Evolutionary conservation across 345 rosid genomes (phyloP), one percentile per base, ranked within the genome.

Genomic region (Linum tenue): DNA sequence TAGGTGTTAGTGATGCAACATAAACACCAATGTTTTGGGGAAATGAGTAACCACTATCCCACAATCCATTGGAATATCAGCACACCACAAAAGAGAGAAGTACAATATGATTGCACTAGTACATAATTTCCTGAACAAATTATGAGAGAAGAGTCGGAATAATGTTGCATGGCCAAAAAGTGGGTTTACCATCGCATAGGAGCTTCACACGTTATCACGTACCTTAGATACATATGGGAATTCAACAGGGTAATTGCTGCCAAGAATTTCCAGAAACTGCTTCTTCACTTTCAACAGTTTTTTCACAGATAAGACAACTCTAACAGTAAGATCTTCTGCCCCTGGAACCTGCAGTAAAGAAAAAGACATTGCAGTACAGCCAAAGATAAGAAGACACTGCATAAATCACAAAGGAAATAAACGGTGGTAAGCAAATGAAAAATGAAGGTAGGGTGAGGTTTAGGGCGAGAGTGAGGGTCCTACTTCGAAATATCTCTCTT

Each of bases 151-250:
- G 31, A 22, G 31, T 22, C 31, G 31, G 31, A 22, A 22, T 22
- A 22, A 22, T 22, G 31, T 22, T 22, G 31, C 31, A 22, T 22
- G 31, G 31, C 31, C 31, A 22, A 22, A 22, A 22, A 22, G 44
- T 11, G 58, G 66, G 57, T 50, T 16, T 44, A 57, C 31, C 40
- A 22, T 2, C 48, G n/a, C 35, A 69, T 12, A 65, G 60, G 62
- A 3, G 10, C 48, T 66, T 59, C 59, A 65, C 60, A 65, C 48
- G 31, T 61, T 59, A 65, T 4, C 44, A 48, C 78, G 69, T 59
- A 85, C 90, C 90, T 81, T 85, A 75, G 86, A 85, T 68, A 70
- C 73, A 80, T 75, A 85, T 15, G 83, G 80, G 55, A 83, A 80
- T 57, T 75, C 83, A 59, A 70, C 71, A 43, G 88, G 87, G 67